A percentile compares a stretch with the other conserved stretches of the same genome.
phyloP scores from a whole-genome alignment of 164 flowering plant genomes.

The Stephania yunnanensis region DNA sequence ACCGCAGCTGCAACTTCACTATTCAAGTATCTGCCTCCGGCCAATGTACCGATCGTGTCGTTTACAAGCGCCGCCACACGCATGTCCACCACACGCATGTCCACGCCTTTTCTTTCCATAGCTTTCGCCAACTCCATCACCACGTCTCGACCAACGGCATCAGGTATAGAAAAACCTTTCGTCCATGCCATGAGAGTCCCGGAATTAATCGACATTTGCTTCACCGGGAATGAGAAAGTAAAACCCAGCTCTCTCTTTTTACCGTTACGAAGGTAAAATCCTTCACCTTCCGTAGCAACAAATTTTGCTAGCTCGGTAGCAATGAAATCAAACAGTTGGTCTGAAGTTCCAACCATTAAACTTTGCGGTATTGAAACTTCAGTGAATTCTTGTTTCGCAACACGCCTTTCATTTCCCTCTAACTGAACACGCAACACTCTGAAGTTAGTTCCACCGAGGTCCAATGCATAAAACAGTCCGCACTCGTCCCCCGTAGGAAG shows the following conservation, averaged over 20 bases:
- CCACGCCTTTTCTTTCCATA: constrained; percentile 58
- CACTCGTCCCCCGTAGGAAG: constrained; percentile 90
- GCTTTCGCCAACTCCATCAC: constrained; percentile 64
- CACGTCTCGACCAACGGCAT: constrained; percentile 76
- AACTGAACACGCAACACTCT: constrained; percentile 83
- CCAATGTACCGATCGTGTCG: constrained; percentile 94
- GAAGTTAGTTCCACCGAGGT: constrained; percentile 97
- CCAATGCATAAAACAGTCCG: constrained; percentile 86
- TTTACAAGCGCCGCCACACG: constrained; percentile 80
- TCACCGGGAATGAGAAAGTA: constrained; percentile 96
- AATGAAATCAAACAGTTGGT: constrained; percentile 74
- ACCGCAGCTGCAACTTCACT: constrained; percentile 84
- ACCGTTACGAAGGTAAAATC: constrained; percentile 43
- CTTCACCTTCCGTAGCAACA: constrained; percentile 74
- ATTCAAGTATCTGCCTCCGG: constrained; percentile 76
- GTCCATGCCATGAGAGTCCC: constrained; percentile 90
- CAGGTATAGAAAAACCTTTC: constrained; percentile 85
- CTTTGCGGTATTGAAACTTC: constrained; percentile 91
- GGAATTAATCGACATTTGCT: constrained; percentile 65
- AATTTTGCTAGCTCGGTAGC: constrained; percentile 78
- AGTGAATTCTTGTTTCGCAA: constrained; percentile 61
- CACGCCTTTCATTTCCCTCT: constrained; percentile 62
- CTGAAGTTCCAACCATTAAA: constrained; percentile 72
- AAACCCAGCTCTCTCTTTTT: constrained; percentile 91
- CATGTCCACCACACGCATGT: constrained; percentile 81